Conservation (phyloP, 305 asterid species). For the Galium porrigens region DNA sequence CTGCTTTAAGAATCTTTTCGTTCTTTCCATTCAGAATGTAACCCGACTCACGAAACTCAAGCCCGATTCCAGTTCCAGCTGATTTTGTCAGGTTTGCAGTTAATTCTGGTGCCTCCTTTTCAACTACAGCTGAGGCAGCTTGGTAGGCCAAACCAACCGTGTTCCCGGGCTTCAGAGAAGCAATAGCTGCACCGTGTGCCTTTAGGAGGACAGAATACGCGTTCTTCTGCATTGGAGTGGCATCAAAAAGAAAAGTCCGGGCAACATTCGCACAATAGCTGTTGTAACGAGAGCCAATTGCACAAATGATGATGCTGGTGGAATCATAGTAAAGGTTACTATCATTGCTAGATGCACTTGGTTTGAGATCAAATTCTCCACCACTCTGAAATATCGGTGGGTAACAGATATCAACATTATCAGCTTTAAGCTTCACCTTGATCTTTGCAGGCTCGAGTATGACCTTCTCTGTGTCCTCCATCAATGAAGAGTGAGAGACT, state of each 20-base stretch:
- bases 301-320: slow-evolving; percentile 50
- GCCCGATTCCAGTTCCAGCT: slow-evolving; percentile 73
- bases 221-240: slow-evolving; percentile 38
- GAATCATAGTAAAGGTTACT: slow-evolving; percentile 45
- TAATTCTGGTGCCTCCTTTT: slow-evolving; percentile 53
- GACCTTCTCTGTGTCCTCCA: slow-evolving; percentile 63
- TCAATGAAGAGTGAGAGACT: slow-evolving; percentile 44
- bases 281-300: slow-evolving; percentile 60
- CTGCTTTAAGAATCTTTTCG: slow-evolving; percentile 38
- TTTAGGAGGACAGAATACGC: slow-evolving; percentile 58
- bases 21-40: slow-evolving; percentile 42
- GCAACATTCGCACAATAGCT: slow-evolving; percentile 70
- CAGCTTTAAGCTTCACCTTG: slow-evolving; percentile 54
- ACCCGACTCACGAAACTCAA: slow-evolving; percentile 75
- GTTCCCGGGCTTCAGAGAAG: slow-evolving; percentile 49
- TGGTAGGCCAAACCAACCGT: slow-evolving; percentile 35
- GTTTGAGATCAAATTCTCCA: slow-evolving; percentile 52
- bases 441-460: slow-evolving; percentile 46
- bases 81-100: slow-evolving; percentile 41
- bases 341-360: slow-evolving; percentile 58
- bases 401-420: slow-evolving; percentile 62
- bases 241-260: slow-evolving; percentile 52
- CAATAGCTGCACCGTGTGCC: slow-evolving; percentile 64
- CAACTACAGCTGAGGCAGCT: slow-evolving; percentile 42
- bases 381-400: slow-evolving; percentile 80